Percentiles rank a stretch among this genome's conserved stretches.
Conservation (phyloP, 805 yeast genomes). For the Hanseniaspora nectarophila region DNA sequence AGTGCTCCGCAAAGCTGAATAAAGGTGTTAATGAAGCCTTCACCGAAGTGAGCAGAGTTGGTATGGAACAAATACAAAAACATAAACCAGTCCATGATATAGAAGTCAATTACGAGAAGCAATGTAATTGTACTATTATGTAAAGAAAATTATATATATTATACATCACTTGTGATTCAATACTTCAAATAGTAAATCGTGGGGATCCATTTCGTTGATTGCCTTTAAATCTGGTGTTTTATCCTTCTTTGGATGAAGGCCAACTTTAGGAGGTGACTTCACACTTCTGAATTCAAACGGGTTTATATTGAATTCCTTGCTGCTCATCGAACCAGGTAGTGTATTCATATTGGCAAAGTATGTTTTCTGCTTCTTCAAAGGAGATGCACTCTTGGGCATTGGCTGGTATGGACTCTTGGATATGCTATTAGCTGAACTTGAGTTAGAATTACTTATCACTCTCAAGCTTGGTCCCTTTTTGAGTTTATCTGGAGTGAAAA, state of each 20-base stretch:
- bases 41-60: constrained; percentile 96
- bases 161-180: neutral
- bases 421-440: neutral
- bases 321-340: neutral
- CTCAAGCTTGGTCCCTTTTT: neutral
- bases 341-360: neutral
- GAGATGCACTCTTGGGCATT: neutral
- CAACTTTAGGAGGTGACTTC: neutral
- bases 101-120: constrained; percentile 27
- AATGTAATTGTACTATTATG: constrained; percentile 34
- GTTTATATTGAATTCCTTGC: neutral
- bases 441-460: neutral
- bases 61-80: constrained; percentile 30
- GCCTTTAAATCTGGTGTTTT: neutral
- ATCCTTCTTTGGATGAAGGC: neutral
- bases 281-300: neutral
- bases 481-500: neutral
- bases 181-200: neutral
- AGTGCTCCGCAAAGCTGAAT: constrained; percentile 91
- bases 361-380: neutral
- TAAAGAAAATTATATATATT: constrained; percentile 20
- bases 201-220: neutral
- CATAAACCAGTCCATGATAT: neutral
- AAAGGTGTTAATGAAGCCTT: constrained; percentile 99
- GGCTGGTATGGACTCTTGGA: neutral